Percentiles rank a stretch among this genome's conserved stretches.
Conservation (phyloP, 306 rosid genomes). For the Sindora glabra region DNA sequence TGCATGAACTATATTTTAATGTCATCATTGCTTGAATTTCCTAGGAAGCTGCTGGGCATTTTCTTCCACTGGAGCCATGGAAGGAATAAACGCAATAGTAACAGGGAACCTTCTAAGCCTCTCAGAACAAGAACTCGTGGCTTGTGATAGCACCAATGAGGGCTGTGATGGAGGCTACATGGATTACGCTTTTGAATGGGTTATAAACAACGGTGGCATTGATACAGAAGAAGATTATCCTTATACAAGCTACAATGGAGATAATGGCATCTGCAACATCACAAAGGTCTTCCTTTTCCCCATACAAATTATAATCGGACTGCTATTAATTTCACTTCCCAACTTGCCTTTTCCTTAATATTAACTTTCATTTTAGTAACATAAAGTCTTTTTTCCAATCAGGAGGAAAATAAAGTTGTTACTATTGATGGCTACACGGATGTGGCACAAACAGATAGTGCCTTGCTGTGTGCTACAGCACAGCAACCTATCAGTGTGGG, state of each 20-base stretch:
- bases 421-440: slow-evolving; percentile 52
- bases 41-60: slow-evolving; percentile 91
- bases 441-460: slow-evolving; percentile 49
- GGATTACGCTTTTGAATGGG: slow-evolving; percentile 86
- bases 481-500: slow-evolving; percentile 70
- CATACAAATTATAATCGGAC: not conserved
- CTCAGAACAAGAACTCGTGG: slow-evolving; percentile 75
- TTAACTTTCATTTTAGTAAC: not conserved
- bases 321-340: not conserved
- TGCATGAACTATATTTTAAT: not conserved
- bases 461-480: slow-evolving; percentile 45
- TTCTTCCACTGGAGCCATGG: slow-evolving; percentile 64
- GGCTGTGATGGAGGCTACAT: slow-evolving; percentile 76
- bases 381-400: not conserved
- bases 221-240: slow-evolving; percentile 59
- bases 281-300: slow-evolving; percentile 35
- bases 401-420: slow-evolving; percentile 59
- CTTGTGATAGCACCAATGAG: slow-evolving; percentile 52
- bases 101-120: slow-evolving; percentile 58
- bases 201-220: slow-evolving; percentile 64
- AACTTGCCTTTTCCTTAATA: not conserved
- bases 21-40: not conserved
- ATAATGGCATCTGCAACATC: slow-evolving; percentile 45
- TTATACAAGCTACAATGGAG: slow-evolving; percentile 44
- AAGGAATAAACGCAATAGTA: slow-evolving; percentile 66